Percentiles rank a stretch among this genome's conserved stretches.
Conservation (phyloP, 2,329 filamentous ascomycete species). For the Trichophyton simii region DNA sequence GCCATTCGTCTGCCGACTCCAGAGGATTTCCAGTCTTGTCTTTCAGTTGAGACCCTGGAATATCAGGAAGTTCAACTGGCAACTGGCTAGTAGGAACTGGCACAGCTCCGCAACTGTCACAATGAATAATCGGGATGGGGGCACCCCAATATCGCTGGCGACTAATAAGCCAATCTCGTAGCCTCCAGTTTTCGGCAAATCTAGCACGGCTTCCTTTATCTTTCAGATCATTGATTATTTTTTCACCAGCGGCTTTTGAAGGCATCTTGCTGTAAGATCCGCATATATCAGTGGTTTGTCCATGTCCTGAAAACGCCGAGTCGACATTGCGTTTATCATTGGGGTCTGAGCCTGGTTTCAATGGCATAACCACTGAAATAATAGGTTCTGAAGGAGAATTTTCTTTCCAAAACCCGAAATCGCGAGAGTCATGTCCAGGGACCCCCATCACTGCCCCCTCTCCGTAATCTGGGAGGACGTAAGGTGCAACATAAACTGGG, state of each 20-base stretch:
- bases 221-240: slow-evolving; percentile 44
- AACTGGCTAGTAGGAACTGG: slow-evolving; percentile 65
- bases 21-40: slow-evolving; percentile 66
- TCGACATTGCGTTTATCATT: slow-evolving; percentile 32
- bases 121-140: slow-evolving; percentile 81
- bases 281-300: slow-evolving; percentile 54
- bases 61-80: slow-evolving; percentile 60
- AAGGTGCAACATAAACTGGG: slow-evolving; percentile 70
- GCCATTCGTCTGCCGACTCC: slow-evolving; percentile 58
- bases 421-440: slow-evolving; percentile 68
- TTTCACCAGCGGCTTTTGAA: slow-evolving; percentile 49
- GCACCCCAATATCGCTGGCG: slow-evolving; percentile 89
- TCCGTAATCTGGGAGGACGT: slow-evolving; percentile 74
- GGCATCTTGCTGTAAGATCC: slow-evolving; percentile 51
- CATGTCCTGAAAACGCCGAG: slow-evolving; percentile 50
- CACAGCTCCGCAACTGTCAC: slow-evolving; percentile 60
- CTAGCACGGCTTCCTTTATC: slow-evolving; percentile 45
- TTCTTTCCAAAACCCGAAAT: slow-evolving; percentile 66
- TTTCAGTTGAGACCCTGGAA: slow-evolving; percentile 55
- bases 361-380: slow-evolving; percentile 45
- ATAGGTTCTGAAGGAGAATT: slow-evolving; percentile 52
- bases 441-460: slow-evolving; percentile 88
- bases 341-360: slow-evolving; percentile 28
- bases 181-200: slow-evolving; percentile 59
- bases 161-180: slow-evolving; percentile 82